phyloP scores from a whole-genome alignment of 2,329 filamentous ascomycete species.

The Exophiala dermatitidis region DNA sequence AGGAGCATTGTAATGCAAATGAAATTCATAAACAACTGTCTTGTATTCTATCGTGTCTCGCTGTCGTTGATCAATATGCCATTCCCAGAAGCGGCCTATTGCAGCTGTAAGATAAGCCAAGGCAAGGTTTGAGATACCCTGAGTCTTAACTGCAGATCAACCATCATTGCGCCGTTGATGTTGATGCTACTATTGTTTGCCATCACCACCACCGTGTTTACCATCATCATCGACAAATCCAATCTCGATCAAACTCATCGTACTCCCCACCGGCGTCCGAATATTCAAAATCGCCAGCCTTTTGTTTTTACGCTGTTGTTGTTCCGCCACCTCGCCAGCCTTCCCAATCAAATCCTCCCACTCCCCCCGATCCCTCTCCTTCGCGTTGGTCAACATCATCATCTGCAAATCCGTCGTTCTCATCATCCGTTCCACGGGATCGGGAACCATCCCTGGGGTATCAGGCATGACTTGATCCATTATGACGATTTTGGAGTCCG shows the following conservation, averaged over 20 bases:
- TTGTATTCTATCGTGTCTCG: too few species aligned
- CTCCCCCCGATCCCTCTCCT: constrained; percentile 35
- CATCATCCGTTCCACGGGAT: constrained; percentile 16
- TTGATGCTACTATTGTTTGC: too few species aligned
- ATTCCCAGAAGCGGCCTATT: too few species aligned
- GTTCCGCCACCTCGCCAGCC: constrained; percentile 7
- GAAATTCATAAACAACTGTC: too few species aligned
- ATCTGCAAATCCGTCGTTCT: constrained; percentile 40
- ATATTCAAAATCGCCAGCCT: constrained; percentile 16
- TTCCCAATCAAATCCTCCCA: constrained; percentile 13
- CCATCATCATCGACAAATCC: constrained; percentile 7
- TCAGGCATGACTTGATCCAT: constrained; percentile 19
- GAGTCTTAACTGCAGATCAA: too few species aligned
- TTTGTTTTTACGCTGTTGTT: neutral
- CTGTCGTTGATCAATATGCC: too few species aligned
- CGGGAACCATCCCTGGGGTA: constrained; percentile 7
- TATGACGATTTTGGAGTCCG: constrained; percentile 16
- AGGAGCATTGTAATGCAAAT: too few species aligned
- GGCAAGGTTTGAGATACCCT: too few species aligned
- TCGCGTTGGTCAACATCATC: constrained; percentile 46
- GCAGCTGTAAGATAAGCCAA: too few species aligned
- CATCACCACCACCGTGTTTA: neutral
- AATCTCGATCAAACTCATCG: constrained; percentile 23
- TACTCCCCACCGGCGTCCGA: constrained; percentile 14
- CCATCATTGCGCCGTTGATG: too few species aligned